phyloP scores from a whole-genome alignment of 2,329 filamentous ascomycete species.

The Zymoseptoria tritici region DNA sequence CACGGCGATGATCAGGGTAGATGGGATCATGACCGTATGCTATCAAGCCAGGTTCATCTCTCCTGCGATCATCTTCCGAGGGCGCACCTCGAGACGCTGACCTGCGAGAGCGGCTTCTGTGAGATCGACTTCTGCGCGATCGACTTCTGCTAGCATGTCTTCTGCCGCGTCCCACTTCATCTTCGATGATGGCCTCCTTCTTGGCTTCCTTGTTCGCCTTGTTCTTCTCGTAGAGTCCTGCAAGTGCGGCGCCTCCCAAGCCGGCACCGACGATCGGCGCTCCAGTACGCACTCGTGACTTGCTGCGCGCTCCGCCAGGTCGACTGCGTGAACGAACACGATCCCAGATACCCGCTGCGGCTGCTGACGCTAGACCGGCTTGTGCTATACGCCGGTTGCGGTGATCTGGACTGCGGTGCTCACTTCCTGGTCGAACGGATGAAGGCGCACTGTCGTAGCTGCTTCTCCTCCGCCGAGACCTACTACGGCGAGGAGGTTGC shows the following conservation, averaged over 20 bases:
- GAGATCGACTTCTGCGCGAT: constrained; percentile 25
- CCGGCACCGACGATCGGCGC: constrained; percentile 56
- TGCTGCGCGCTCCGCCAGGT: constrained; percentile 43
- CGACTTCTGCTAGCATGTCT: constrained; percentile 14
- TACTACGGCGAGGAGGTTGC: constrained; percentile 33
- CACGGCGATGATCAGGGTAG: constrained; percentile 44
- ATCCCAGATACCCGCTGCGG: constrained; percentile 54
- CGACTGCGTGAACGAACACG: constrained; percentile 52
- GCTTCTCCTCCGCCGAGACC: constrained; percentile 38
- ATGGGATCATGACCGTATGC: constrained; percentile 59
- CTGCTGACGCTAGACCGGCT: constrained; percentile 55
- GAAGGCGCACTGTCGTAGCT: constrained; percentile 20
- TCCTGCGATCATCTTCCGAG: constrained; percentile 25
- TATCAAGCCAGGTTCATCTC: constrained; percentile 48
- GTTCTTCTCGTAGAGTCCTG: constrained; percentile 56
- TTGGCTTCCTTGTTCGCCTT: constrained; percentile 53
- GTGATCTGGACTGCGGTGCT: constrained; percentile 38
- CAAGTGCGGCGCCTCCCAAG: constrained; percentile 53
- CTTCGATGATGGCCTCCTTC: constrained; percentile 34
- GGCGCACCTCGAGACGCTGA: constrained; percentile 37
- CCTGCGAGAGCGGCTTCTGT: constrained; percentile 31
- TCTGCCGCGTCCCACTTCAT: constrained; percentile 27
- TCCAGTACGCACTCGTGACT: constrained; percentile 49
- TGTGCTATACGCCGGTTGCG: constrained; percentile 54
- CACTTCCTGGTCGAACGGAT: constrained; percentile 21